Base-by-base conservation (phyloP, 768 basidiomycete species). In the Rhodotorula kratochvilovae region DNA sequence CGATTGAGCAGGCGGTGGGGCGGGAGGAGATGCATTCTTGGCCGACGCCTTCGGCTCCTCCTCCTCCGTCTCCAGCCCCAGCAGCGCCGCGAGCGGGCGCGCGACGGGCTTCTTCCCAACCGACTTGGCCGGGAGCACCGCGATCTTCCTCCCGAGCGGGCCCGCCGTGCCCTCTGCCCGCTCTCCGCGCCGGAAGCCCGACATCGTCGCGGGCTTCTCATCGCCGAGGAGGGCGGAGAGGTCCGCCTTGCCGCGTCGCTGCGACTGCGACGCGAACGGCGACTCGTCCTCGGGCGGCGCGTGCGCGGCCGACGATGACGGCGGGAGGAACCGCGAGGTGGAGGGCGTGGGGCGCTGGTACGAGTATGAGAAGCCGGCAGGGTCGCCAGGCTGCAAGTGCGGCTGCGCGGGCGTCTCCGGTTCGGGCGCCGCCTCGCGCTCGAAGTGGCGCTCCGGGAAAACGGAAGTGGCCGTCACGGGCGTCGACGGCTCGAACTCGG, bases 11-110 rank as follows among this genome's bases (percentile, higher is more conserved):
- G 21, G 48, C 48, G 48, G 2, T 23, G 48, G 25, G 11, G 31
- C 33, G 16, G 54, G 0, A 15, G 33, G 31, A 35, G 33, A 1
- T 7, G 54, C 19, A 31, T 46, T 51, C 27, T 42, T 31, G 25
- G 29, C 42, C 29, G 19, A 3, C 31, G 65, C 33, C 45, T 36
- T 33, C 27, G 58, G 27, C 50, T 46, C 48, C 15, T 70, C 73
- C 35, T 71, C 56, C 45, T 75, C 73, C n/a, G 31, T 67, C 29
- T 66, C 69, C 23, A 75, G n/a, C 5, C 73, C 73, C 7, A 75
- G 46, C 45, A 75, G 23, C 23, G 73, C 51, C 16, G 73, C 73
- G n/a, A 75, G 46, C 27, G 70, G 61, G 15, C 67, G 66, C n/a
- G 61, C 67, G 6, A 66, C 73, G 16, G 61, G 50, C 46, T 69